Percentiles rank a stretch among this genome's conserved stretches.
Evolutionary conservation across 108 stramenopile species (phyloP).

Genomic region (Cyclotella cryptica): DNA sequence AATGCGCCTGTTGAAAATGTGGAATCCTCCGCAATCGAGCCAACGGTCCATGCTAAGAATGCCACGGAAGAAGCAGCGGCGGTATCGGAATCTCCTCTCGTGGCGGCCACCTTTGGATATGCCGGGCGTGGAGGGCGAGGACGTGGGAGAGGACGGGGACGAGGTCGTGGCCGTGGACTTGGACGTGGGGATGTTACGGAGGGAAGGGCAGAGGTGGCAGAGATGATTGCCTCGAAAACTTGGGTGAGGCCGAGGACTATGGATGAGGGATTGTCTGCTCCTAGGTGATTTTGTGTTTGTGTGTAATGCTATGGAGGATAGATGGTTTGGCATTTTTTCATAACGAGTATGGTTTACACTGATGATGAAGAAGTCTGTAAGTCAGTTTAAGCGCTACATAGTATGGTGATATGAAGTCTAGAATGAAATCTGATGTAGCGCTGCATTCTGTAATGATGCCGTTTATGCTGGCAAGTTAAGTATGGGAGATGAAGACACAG

Average conservation of each 20-base stretch:
- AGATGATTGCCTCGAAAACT: constrained; percentile 74
- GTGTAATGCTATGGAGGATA: neutral
- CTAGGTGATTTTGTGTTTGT: constrained; percentile 7
- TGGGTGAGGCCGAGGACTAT: constrained; percentile 71
- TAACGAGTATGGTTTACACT: neutral
- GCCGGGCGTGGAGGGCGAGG: constrained; percentile 5
- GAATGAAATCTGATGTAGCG: no score
- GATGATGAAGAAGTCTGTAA: neutral
- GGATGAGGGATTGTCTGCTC: constrained; percentile 50
- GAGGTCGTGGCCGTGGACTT: constrained; percentile 54
- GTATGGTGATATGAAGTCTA: neutral
- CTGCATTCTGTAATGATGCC: no score
- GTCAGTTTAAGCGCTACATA: neutral
- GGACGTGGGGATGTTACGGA: constrained; percentile 33
- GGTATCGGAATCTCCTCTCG: constrained; percentile 55
- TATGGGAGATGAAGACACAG: neutral
- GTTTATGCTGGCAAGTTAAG: no score
- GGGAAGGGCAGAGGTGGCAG: constrained; percentile 56
- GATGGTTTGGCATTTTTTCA: neutral
- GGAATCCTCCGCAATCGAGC: neutral
- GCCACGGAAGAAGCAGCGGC: constrained; percentile 55
- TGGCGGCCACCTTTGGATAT: constrained; percentile 43
- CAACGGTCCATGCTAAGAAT: constrained; percentile 32
- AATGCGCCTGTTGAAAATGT: neutral
- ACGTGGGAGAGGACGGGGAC: constrained; percentile 57